Conservation (phyloP, 2,329 filamentous ascomycete species). For the Aureobasidium sp. region DNA sequence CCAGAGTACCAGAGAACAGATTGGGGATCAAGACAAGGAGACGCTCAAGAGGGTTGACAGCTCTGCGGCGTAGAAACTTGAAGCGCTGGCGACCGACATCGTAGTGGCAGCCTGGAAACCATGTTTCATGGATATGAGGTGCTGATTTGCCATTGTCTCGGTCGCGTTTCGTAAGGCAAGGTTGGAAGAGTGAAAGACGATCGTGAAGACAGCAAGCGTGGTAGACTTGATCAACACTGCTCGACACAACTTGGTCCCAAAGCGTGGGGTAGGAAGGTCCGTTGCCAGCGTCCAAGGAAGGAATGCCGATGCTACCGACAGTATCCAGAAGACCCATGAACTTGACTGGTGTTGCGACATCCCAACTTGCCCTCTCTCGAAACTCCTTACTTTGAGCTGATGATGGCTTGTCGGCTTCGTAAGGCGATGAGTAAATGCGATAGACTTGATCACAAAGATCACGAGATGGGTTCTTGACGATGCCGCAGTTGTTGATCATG, state of each 20-base stretch:
- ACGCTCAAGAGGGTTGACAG: constrained; percentile 32
- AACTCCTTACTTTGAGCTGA: constrained; percentile 29
- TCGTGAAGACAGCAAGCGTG: constrained; percentile 39
- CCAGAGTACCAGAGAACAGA: constrained; percentile 33
- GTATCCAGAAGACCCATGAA: constrained; percentile 40
- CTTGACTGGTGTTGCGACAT: constrained; percentile 35
- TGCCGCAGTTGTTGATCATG: constrained; percentile 41
- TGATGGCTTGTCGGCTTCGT: constrained; percentile 34
- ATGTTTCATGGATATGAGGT: constrained; percentile 32
- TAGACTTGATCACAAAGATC: constrained; percentile 37
- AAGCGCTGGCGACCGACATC: constrained; percentile 40
- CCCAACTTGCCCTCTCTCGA: constrained; percentile 32
- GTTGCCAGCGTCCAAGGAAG: constrained; percentile 37
- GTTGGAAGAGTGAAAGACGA: constrained; percentile 39
- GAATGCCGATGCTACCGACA: constrained; percentile 38
- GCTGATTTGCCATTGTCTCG: constrained; percentile 21
- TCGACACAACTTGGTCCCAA: constrained; percentile 38
- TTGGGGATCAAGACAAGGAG: constrained; percentile 33
- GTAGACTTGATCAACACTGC: constrained; percentile 37
- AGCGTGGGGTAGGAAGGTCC: constrained; percentile 41
- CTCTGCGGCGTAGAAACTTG: constrained; percentile 34
- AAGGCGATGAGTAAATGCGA: constrained; percentile 35
- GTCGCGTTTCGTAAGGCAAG: constrained; percentile 31
- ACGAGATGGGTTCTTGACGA: constrained; percentile 17
- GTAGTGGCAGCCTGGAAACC: constrained; percentile 43